Evolutionary conservation across 345 rosid genomes (phyloP), one percentile per base, ranked within the genome.

Genomic region (Trapa bicornis): DNA sequence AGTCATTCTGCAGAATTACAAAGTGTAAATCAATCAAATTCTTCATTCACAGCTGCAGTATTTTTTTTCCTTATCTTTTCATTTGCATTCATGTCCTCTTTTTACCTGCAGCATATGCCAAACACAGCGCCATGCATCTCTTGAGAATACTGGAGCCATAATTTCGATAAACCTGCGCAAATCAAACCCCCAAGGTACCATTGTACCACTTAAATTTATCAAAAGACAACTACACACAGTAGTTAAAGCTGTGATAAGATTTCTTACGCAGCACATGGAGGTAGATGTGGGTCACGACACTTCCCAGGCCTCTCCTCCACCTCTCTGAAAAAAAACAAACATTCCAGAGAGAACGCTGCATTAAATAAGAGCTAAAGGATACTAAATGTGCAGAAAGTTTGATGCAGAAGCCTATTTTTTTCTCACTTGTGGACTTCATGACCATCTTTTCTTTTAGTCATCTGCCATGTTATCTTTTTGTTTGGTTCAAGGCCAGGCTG

Each of bases 141-240:
- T 85, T 29, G 99, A 81, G 80, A 95, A 95, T n/a, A 95, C 98
- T 11, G 99, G 93, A 79, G 99, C 99, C 99, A 95, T 95, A 71
- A 95, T 95, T 85, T 95, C 99, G 7, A 95, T 92, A 69, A 95
- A 95, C 74, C 99, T 95, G 78, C 47, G 75, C 54, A 45, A 15
- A 69, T 47, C 70, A 68, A 39, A 64, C 38, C 32, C 8, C 38
- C 29, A 22, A 78, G 17, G 11, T 60, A 3, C 12, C 32, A 32
- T 33, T 32, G 37, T 58, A 29, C 35, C 11, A 54, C 7, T 16
- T 54, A 17, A 54, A 7, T 10, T 11, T 3, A 29, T 29, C 36
- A 32, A 58, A 54, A 54, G 60, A 54, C 60, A 54, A 8, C 0
- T n/a, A 35, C 35, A 54, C 60, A 54, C 33, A n/a, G n/a, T 5